These are phyloP conservation scores for Phytophthora megakarya DNA, from an alignment of 352 stramenopile species.

Conservation along the genomic window DNA sequence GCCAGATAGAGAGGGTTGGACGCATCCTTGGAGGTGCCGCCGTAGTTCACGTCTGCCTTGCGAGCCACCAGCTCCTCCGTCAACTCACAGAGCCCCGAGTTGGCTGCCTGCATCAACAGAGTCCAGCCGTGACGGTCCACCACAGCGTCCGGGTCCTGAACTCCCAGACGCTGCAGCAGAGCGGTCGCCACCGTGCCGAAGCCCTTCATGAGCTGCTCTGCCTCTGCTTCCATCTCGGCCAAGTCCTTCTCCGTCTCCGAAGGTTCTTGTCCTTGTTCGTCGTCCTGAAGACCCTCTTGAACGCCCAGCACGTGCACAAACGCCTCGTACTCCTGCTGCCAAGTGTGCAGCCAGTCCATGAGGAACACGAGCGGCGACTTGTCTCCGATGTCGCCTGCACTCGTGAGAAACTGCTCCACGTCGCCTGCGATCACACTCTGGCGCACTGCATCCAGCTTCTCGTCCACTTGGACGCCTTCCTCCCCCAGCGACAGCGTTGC, in stretches of 20 bases:
- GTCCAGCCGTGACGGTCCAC: conserved; percentile 83
- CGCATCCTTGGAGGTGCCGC: conserved; percentile 47
- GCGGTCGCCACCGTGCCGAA: conserved; percentile 60
- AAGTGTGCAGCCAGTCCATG: conserved; percentile 88
- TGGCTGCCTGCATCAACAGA: conserved; percentile 85
- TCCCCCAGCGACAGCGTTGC: conserved; percentile 50
- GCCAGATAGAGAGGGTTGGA: conserved; percentile 76
- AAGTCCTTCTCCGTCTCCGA: conserved; percentile 59
- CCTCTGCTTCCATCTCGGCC: conserved; percentile 75
- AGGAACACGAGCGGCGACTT: conserved; percentile 64
- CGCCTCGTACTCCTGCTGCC: conserved; percentile 87
- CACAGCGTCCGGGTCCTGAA: conserved; percentile 49
- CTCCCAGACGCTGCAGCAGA: conserved; percentile 51
- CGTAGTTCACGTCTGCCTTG: conserved; percentile 67
- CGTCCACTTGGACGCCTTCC: conserved; percentile 37
- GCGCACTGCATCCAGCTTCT: conserved; percentile 63
- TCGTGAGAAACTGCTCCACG: conserved; percentile 50
- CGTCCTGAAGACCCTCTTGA: conserved; percentile 56
- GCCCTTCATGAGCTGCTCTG: conserved; percentile 63
- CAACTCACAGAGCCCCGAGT: conserved; percentile 67
- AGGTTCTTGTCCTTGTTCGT: conserved; percentile 32
- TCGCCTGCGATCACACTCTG: conserved; percentile 60
- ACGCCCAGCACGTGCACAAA: conserved; percentile 74
- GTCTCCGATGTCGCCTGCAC: conserved; percentile 31
- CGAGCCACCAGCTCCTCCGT: conserved; percentile 55